Evolutionary conservation across 1,284 basidiomycete genomes (phyloP).

Genomic region (Porodaedalea pini): DNA sequence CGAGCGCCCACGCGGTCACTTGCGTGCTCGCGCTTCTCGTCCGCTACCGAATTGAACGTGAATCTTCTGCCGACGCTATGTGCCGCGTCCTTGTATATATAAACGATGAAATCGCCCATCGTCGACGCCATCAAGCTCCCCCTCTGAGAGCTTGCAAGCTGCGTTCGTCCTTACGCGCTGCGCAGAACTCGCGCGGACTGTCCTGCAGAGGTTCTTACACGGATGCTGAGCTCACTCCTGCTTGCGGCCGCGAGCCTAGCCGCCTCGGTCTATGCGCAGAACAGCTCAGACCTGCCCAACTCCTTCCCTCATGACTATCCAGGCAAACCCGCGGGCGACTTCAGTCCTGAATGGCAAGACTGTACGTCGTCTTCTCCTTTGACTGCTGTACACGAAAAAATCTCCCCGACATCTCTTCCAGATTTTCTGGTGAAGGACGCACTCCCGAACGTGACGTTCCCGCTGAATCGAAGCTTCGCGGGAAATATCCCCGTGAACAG

Average conservation of each 20-base stretch:
- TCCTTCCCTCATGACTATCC: conserved; percentile 26
- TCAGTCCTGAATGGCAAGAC: conserved; percentile 31
- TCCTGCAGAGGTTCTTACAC: neutral
- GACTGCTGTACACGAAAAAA: neutral
- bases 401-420: conserved; percentile 28
- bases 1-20: no score
- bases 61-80: no score
- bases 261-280: conserved; percentile 12
- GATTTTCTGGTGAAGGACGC: conserved; percentile 48
- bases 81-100: no score
- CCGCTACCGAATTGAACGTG: no score
- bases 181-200: no score
- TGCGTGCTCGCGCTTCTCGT: no score
- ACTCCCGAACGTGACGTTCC: conserved; percentile 64
- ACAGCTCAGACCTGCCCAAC: conserved; percentile 17
- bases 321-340: conserved; percentile 23
- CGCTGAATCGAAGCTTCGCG: conserved; percentile 53
- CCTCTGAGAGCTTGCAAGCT: no score
- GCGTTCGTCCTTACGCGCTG: no score
- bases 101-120: no score
- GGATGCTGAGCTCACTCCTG: neutral
- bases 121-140: no score
- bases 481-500: conserved; percentile 67
- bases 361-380: conserved; percentile 24
- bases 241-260: neutral